A percentile compares a stretch with the other conserved stretches of the same genome.
phyloP scores from a whole-genome alignment of 1,284 basidiomycete genomes.

The Volvariella surrecta region DNA sequence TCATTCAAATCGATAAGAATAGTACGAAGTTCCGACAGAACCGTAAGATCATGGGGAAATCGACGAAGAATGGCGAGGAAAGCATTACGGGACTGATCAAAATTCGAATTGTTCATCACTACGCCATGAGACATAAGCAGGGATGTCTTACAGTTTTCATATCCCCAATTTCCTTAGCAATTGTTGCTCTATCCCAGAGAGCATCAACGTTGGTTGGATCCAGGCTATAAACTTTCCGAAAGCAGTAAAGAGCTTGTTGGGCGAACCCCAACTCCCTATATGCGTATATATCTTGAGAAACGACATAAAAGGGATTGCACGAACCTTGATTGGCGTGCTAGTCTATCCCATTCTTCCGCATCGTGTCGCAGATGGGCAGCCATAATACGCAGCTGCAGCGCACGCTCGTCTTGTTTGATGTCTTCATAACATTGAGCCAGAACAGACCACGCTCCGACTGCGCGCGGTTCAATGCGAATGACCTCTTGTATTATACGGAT shows the following conservation, averaged over 20 bases:
- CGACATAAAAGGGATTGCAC: neutral
- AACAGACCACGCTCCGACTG: constrained; percentile 79
- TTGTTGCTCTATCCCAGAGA: constrained; percentile 83
- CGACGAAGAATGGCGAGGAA: constrained; percentile 71
- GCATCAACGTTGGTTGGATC: constrained; percentile 80
- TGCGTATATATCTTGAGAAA: too few species aligned
- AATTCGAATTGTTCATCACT: neutral
- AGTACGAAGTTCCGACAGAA: constrained; percentile 74
- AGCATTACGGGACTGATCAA: constrained; percentile 59
- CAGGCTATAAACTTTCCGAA: constrained; percentile 74
- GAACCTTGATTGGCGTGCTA: constrained; percentile 72
- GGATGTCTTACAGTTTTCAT: constrained; percentile 44
- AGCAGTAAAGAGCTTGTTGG: constrained; percentile 90
- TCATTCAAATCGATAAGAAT: constrained; percentile 71
- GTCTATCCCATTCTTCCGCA: constrained; percentile 79
- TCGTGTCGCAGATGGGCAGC: constrained; percentile 84
- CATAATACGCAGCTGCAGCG: constrained; percentile 82
- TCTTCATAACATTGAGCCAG: constrained; percentile 77
- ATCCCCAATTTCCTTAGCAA: constrained; percentile 74
- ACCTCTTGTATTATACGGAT: constrained; percentile 85
- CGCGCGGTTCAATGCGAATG: constrained; percentile 87
- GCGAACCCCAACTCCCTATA: constrained; percentile 58
- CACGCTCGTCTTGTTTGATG: constrained; percentile 58
- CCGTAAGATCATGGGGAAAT: constrained; percentile 74
- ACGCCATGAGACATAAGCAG: neutral